Evolutionary conservation across 163 green algal species (phyloP).

Genomic region (Scenedesmus sp.): DNA sequence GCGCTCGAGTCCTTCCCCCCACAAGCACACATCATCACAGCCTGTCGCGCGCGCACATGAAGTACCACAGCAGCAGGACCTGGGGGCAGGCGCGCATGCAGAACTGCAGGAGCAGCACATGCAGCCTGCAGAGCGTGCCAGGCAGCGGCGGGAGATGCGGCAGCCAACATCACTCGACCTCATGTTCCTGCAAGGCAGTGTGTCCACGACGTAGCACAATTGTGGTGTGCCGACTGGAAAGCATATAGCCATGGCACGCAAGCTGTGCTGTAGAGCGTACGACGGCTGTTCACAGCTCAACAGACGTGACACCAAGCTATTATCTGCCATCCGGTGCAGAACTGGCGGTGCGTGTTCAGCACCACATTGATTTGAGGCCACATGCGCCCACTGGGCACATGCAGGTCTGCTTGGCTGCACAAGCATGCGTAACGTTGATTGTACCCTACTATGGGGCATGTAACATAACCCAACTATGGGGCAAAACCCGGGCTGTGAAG

Average conservation of each 20-base stretch:
- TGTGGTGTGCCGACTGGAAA: not conserved
- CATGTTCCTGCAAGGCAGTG: slow-evolving; percentile 13
- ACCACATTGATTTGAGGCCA: too few species aligned
- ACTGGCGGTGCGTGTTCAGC: too few species aligned
- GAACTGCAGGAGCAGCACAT: slow-evolving; percentile 26
- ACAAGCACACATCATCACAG: not conserved
- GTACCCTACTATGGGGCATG: too few species aligned
- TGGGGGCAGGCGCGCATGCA: not conserved
- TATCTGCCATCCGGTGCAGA: too few species aligned
- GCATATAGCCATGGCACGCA: not conserved
- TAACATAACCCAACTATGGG: too few species aligned
- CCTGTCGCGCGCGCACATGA: not conserved
- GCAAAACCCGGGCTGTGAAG: too few species aligned
- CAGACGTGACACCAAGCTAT: too few species aligned
- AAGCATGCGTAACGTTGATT: too few species aligned
- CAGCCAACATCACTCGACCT: slow-evolving; percentile 27
- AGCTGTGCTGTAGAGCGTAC: not conserved
- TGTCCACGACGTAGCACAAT: not conserved
- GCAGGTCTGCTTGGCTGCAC: too few species aligned
- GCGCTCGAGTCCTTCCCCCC: not conserved
- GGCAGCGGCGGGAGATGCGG: not conserved
- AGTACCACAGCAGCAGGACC: not conserved
- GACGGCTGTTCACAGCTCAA: too few species aligned
- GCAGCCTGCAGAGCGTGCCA: slow-evolving; percentile 20
- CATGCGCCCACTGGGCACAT: too few species aligned